Evolutionary conservation across 306 rosid genomes (phyloP).

Genomic region (Leucaena leucocephala): DNA sequence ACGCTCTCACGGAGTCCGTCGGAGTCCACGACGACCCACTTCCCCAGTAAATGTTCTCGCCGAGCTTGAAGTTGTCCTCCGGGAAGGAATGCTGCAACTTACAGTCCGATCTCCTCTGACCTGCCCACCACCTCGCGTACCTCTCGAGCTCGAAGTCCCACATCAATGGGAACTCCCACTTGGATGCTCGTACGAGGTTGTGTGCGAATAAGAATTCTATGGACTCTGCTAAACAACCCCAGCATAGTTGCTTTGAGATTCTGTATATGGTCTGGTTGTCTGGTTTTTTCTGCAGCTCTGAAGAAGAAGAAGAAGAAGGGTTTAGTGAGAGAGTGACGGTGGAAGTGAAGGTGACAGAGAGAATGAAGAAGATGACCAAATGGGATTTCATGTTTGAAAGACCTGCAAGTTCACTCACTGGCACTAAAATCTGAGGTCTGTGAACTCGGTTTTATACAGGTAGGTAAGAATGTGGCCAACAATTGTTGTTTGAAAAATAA

Average conservation of each 20-base stretch:
- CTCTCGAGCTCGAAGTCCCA: conserved; percentile 76
- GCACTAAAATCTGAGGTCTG: conserved; percentile 33
- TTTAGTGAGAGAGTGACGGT: neutral
- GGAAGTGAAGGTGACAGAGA: neutral
- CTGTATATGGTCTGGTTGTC: conserved; percentile 66
- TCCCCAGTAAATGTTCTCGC: conserved; percentile 90
- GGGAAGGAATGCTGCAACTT: conserved; percentile 79
- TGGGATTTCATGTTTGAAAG: conserved; percentile 46
- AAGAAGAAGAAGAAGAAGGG: conserved; percentile 1
- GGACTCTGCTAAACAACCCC: conserved; percentile 79
- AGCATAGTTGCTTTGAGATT: conserved; percentile 77
- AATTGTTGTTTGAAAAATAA: neutral
- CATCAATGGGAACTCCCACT: conserved; percentile 64
- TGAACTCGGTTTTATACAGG: conserved; percentile 30
- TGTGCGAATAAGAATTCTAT: conserved; percentile 69
- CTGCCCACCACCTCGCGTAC: conserved; percentile 86
- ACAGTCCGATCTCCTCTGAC: conserved; percentile 67
- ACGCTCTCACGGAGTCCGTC: conserved; percentile 62
- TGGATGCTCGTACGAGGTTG: conserved; percentile 68
- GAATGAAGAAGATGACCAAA: conserved; percentile 25
- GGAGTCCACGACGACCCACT: conserved; percentile 77
- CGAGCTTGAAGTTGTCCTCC: conserved; percentile 66
- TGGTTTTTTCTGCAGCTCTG: conserved; percentile 33
- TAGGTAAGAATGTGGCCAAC: neutral
- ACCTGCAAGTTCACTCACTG: neutral